Base-by-base conservation (phyloP, 805 yeast genomes). In the Candida ulmi region DNA sequence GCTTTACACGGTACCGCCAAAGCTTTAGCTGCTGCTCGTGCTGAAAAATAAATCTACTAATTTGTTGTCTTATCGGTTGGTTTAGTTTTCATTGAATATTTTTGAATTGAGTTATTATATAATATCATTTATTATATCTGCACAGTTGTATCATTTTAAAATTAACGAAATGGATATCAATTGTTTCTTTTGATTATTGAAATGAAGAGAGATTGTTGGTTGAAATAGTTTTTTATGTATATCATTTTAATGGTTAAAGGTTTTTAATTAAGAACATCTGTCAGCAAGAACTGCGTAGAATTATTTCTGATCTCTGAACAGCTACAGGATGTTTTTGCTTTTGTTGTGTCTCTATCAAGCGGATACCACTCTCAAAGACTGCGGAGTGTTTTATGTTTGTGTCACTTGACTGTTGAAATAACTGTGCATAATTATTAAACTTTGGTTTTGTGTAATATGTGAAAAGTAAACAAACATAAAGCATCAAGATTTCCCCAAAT, bases 1-100 rank as follows among this genome's bases (percentile, higher is more conserved):
- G 98, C 97, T 76, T 81, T 88, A 67, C 96, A 85, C 75, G 99
- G 99, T 74, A 88, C 95, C 61, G 88, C 86, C 60, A 88, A 80
- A 78, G 91, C 90, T 60, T 79, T 88, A 68, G 95, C 95, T 69
- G 87, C 82, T 65, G 80, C 80, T 57, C 74, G 77, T 62, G 82
- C 80, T 62, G 78, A 69, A 69, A 51, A 55, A 47, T 48, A 43
- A 38, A 31, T 38, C 27, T 17, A 30, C 17, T 39, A 33, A 17
- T 16, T 16, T 11, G 15, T 12, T 17, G 21, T 28, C 16, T 30
- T 16, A 28, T 25, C 23, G n/a, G 34, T 17, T 28, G 37, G 29
- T 26, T 38, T 33, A 29, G 33, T 12, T 31, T 31, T 17, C 16
- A 11, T 8, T 8, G 13, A 17, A 32, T 21, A 31, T 17, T 31